These are phyloP conservation scores for Talaromyces adpressus DNA, from an alignment of 495 filamentous ascomycete species.

Conservation along the genomic window DNA sequence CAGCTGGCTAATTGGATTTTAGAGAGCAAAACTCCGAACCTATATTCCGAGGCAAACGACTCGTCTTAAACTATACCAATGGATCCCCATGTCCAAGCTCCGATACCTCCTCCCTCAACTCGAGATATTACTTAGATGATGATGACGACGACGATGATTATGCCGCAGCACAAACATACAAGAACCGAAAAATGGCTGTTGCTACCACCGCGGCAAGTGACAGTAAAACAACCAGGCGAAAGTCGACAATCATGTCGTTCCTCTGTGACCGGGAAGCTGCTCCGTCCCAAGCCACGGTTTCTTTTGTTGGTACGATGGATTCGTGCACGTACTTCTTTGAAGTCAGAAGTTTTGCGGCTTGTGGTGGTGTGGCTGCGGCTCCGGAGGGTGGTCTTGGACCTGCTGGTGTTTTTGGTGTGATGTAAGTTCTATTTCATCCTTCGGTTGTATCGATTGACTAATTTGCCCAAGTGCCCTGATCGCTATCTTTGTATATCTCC, in stretches of 20 bases:
- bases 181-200: slow-evolving; percentile 33
- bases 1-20: neutral
- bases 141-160: slow-evolving; percentile 27
- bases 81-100: slow-evolving; percentile 65
- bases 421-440: slow-evolving; percentile 42
- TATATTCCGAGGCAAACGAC: slow-evolving; percentile 77
- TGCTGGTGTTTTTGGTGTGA: slow-evolving; percentile 85
- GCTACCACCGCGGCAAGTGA: neutral
- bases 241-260: slow-evolving; percentile 86
- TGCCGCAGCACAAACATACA: slow-evolving; percentile 15
- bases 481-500: slow-evolving; percentile 77
- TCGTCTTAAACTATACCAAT: slow-evolving; percentile 85
- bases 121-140: slow-evolving; percentile 18
- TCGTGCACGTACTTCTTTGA: slow-evolving; percentile 97
- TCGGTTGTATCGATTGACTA: slow-evolving; percentile 10
- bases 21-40: slow-evolving; percentile 64
- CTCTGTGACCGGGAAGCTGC: slow-evolving; percentile 76
- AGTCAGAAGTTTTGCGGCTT: slow-evolving; percentile 79
- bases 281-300: slow-evolving; percentile 53
- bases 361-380: slow-evolving; percentile 57
- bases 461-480: slow-evolving; percentile 46
- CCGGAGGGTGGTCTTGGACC: slow-evolving; percentile 69
- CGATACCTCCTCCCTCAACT: neutral
- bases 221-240: slow-evolving; percentile 46
- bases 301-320: slow-evolving; percentile 81